Percentiles rank a stretch among this genome's conserved stretches.
These are phyloP conservation scores for Neopestalotiopsis rosae DNA, from an alignment of 2,329 filamentous ascomycete genomes.

Conservation along the genomic window DNA sequence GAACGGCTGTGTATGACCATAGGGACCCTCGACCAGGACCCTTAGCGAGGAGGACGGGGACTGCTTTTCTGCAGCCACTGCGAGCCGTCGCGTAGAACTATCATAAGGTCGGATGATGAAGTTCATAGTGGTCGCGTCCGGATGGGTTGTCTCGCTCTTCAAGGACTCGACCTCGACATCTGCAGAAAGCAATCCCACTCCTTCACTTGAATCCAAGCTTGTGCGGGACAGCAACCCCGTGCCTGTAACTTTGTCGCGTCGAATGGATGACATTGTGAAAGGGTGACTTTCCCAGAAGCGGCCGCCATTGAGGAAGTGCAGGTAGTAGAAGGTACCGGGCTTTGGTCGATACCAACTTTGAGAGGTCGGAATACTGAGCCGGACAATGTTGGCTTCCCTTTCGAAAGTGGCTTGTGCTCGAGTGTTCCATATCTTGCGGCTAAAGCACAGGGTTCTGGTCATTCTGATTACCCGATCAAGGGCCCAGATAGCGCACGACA, in stretches of 20 bases:
- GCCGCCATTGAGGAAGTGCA: slow-evolving; percentile 46
- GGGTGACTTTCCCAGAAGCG: slow-evolving; percentile 56
- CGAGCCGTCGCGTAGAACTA: slow-evolving; percentile 46
- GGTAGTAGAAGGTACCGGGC: slow-evolving; percentile 51
- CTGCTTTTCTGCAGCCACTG: slow-evolving; percentile 32
- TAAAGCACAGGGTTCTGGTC: slow-evolving; percentile 47
- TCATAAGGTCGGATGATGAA: slow-evolving; percentile 54
- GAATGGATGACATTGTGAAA: slow-evolving; percentile 48
- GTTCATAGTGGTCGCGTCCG: slow-evolving; percentile 33
- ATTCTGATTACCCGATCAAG: slow-evolving; percentile 53
- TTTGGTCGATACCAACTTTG: slow-evolving; percentile 39
- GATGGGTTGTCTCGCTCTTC: not conserved
- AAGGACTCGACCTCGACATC: slow-evolving; percentile 1
- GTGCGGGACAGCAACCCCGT: slow-evolving; percentile 35
- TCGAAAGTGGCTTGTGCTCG: slow-evolving; percentile 41
- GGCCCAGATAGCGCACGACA: slow-evolving; percentile 54
- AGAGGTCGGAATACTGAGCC: slow-evolving; percentile 43
- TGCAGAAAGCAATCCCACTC: not conserved
- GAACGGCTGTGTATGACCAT: slow-evolving; percentile 46
- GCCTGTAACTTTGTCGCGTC: slow-evolving; percentile 21
- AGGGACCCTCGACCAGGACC: slow-evolving; percentile 51
- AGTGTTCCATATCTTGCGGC: slow-evolving; percentile 42
- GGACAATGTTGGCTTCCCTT: slow-evolving; percentile 45
- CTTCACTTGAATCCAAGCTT: not conserved
- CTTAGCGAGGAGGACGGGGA: slow-evolving; percentile 35